Evolutionary conservation across 1,284 basidiomycete species (phyloP).

Genomic region (Austroboletus niveus): DNA sequence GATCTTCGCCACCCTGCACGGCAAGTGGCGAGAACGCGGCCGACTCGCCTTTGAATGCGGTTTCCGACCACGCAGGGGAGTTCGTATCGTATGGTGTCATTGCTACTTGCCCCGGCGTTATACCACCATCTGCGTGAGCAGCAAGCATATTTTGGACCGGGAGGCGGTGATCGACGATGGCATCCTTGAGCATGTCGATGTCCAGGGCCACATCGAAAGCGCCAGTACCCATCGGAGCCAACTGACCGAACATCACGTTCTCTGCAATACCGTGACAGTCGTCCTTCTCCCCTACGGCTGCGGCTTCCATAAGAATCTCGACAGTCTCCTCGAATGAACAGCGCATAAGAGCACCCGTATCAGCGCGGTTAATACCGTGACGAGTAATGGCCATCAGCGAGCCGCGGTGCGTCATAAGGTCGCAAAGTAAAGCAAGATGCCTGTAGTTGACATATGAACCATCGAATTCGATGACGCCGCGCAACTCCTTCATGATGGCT

Average conservation of each 20-base stretch:
- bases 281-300: conserved; percentile 96
- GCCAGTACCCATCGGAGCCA: conserved; percentile 97
- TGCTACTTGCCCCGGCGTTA: conserved; percentile 87
- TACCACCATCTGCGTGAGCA: conserved; percentile 79
- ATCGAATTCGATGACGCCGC: conserved; percentile 96
- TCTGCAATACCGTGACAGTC: conserved; percentile 98
- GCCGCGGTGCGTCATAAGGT: conserved; percentile 98
- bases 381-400: conserved; percentile 98
- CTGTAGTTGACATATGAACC: conserved; percentile 99
- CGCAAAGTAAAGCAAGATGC: conserved; percentile 92
- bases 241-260: conserved; percentile 98
- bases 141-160: conserved; percentile 86
- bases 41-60: conserved; percentile 75
- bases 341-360: conserved; percentile 95
- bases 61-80: conserved; percentile 78
- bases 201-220: conserved; percentile 96
- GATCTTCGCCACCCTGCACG: conserved; percentile 82
- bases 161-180: conserved; percentile 94
- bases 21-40: conserved; percentile 95
- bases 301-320: conserved; percentile 98
- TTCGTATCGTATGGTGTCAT: conserved; percentile 96
- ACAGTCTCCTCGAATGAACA: conserved; percentile 99
- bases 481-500: conserved; percentile 90
- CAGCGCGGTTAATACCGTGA: conserved; percentile 98
- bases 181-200: conserved; percentile 98